phyloP scores from a whole-genome alignment of 1,139 yeast species.

The Taphrina betulina region DNA sequence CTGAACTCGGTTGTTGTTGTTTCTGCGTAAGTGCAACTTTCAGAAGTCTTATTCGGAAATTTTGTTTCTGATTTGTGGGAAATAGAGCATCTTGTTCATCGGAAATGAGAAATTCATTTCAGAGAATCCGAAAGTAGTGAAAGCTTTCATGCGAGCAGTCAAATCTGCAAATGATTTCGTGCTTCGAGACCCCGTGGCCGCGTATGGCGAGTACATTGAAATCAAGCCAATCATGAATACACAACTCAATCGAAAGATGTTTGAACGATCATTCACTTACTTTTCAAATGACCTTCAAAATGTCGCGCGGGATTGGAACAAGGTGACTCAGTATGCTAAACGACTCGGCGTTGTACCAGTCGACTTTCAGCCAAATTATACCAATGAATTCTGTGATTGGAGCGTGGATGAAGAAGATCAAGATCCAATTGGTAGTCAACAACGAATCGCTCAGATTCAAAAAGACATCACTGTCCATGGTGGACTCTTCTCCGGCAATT shows the following conservation, averaged over 20 bases:
- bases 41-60: too few species aligned
- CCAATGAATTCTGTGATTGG: too few species aligned
- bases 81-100: constrained; percentile 59
- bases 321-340: constrained; percentile 58
- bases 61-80: too few species aligned
- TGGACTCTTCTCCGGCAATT: too few species aligned
- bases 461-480: too few species aligned
- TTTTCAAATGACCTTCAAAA: constrained; percentile 55
- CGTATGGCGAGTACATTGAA: constrained; percentile 52
- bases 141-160: constrained; percentile 51
- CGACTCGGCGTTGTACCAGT: too few species aligned
- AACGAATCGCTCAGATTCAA: too few species aligned
- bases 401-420: too few species aligned
- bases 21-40: too few species aligned
- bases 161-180: constrained; percentile 55
- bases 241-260: constrained; percentile 51
- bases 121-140: constrained; percentile 54
- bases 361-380: too few species aligned
- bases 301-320: constrained; percentile 59
- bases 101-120: constrained; percentile 54
- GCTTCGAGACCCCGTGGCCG: constrained; percentile 49
- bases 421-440: too few species aligned
- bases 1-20: constrained; percentile 61
- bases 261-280: constrained; percentile 58
- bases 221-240: constrained; percentile 54